Evolutionary conservation across 352 stramenopile species (phyloP), one percentile per base, ranked within the genome.

Genomic region (Phytophthora pseudosyringae): DNA sequence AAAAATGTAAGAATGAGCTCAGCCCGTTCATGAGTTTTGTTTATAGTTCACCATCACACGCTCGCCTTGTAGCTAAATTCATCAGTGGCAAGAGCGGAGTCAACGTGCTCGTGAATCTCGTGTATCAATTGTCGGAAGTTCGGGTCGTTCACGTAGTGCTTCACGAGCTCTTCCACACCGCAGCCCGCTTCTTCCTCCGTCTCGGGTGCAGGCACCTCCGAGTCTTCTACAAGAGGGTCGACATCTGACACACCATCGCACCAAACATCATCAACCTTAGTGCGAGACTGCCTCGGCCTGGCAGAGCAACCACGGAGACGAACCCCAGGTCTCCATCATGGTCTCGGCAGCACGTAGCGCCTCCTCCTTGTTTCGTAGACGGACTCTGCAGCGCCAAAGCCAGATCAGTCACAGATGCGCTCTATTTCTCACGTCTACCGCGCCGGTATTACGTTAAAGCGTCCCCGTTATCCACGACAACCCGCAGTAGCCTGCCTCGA

Each of bases 251-350:
- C 7, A 43, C 29, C 5, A 58, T 49, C 3, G 35, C 18, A 8
- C 0, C 39, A 36, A 35, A 35, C 32, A 56, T 44, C 26, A 26
- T 58, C 12, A 60, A 35, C 39, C 2, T 26, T 15, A 39, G 31
- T 21, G 21, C 1, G n/a, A 12, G 15, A 25, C 3, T 7, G 21
- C 12, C 2, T 56, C 16, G 16, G 7, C 33, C 8, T 18, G 25
- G 8, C 16, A 28, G 25, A 13, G 28, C 32, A 26, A 26, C 11
- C 16, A 46, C 1, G 15, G 3, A 38, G 7, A 35, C 67, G 31
- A 46, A 83, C 77, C 75, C 77, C 77, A 86, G 3, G 33, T 69
- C 11, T 82, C 48, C 75, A 86, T 80, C 67, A 86, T 83, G 1
- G 15, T 18, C 16, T 72, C 60, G 15, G 75, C 77, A 39, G 61